Percentiles rank a stretch among this genome's conserved stretches.
These are phyloP conservation scores for Claviceps sp. DNA, from an alignment of 2,329 filamentous ascomycete species.

Conservation along the genomic window DNA sequence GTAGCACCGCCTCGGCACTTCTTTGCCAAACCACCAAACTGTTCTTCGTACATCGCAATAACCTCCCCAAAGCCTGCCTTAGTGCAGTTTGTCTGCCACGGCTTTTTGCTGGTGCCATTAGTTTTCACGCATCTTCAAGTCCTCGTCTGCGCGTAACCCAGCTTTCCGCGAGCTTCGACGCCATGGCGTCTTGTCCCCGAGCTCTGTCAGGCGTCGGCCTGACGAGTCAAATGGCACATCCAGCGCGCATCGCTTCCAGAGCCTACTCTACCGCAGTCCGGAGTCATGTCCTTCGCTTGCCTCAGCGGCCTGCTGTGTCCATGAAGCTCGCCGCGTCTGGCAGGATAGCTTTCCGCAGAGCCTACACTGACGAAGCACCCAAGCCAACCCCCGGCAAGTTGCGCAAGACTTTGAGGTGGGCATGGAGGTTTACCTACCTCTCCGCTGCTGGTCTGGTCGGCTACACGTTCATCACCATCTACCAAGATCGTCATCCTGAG, in stretches of 20 bases:
- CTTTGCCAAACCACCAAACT: neutral
- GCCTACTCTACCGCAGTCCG: conserved; percentile 21
- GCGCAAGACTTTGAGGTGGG: conserved; percentile 57
- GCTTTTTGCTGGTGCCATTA: neutral
- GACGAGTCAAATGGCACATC: conserved; percentile 17
- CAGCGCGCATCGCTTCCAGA: conserved; percentile 18
- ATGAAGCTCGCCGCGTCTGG: conserved; percentile 22
- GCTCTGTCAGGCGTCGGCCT: conserved; percentile 24
- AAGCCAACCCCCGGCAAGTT: conserved; percentile 46
- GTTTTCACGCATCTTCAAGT: neutral
- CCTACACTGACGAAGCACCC: conserved; percentile 38
- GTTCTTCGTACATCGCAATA: neutral
- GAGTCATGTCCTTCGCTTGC: conserved; percentile 10
- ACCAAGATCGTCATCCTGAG: conserved; percentile 64
- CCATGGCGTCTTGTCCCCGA: conserved; percentile 34
- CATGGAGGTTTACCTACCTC: conserved; percentile 73
- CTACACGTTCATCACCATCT: conserved; percentile 70
- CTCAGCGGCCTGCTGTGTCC: conserved; percentile 18
- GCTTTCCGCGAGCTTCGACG: conserved; percentile 5
- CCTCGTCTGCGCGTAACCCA: neutral
- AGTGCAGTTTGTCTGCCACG: neutral
- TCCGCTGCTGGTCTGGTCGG: conserved; percentile 55
- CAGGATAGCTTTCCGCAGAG: conserved; percentile 29
- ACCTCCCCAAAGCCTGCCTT: neutral
- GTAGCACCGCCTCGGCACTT: neutral